phyloP scores from a whole-genome alignment of 148 eudicot genomes.

The Persicaria maculosa region DNA sequence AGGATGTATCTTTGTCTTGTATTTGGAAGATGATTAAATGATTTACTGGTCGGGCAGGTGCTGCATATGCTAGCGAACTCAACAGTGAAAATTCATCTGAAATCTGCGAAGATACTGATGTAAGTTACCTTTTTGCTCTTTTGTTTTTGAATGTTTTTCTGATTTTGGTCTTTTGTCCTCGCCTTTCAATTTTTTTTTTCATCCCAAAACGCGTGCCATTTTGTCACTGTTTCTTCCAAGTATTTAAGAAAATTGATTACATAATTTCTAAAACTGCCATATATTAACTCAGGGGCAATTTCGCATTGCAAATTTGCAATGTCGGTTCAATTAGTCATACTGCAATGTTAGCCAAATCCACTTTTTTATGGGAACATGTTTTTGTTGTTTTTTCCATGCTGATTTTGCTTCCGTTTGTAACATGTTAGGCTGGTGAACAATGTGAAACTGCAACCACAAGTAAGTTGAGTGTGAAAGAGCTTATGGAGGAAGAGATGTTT shows the following conservation, averaged over 20 bases:
- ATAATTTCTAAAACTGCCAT: neutral
- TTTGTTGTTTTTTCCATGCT: neutral
- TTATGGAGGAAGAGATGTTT: slow-evolving; percentile 92
- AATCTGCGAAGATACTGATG: slow-evolving; percentile 25
- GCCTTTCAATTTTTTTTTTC: neutral
- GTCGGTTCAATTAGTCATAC: neutral
- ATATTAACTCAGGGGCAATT: neutral
- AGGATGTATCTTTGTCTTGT: neutral
- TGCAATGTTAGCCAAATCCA: neutral
- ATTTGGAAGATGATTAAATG: neutral
- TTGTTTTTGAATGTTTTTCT: neutral
- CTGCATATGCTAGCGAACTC: slow-evolving; percentile 30
- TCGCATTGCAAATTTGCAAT: neutral
- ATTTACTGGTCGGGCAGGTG: slow-evolving; percentile 26
- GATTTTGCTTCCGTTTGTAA: slow-evolving; percentile 7
- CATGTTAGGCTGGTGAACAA: slow-evolving; percentile 37
- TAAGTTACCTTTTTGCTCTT: slow-evolving; percentile 18
- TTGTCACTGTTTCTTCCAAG: neutral
- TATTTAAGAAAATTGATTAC: neutral
- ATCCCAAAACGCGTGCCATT: neutral
- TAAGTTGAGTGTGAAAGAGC: slow-evolving; percentile 76
- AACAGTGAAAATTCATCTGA: slow-evolving; percentile 25
- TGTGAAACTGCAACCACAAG: slow-evolving; percentile 20
- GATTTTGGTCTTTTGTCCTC: neutral
- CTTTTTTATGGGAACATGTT: neutral